A percentile compares a stretch with the other conserved stretches of the same genome.
Conservation (phyloP, 208 protist genomes). For the Sergeia podlipaevii region DNA sequence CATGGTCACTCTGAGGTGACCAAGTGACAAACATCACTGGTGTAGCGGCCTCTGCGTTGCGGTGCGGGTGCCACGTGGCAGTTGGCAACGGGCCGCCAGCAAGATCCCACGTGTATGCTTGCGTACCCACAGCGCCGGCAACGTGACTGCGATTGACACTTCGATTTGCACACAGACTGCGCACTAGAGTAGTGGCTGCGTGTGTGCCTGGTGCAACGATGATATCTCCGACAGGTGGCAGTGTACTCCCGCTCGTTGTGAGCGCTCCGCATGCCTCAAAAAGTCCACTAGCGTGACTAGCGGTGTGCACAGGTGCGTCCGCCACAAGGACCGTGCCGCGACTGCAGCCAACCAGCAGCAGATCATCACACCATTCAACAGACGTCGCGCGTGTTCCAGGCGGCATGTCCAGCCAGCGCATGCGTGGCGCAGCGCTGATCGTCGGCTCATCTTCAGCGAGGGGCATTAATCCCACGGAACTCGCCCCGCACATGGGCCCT, state of each 20-base stretch:
- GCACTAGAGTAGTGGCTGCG: constrained; percentile 58
- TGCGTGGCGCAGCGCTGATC: constrained; percentile 35
- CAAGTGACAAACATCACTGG: constrained; percentile 67
- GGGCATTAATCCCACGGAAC: constrained; percentile 60
- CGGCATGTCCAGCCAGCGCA: constrained; percentile 69
- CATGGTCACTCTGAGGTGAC: constrained; percentile 47
- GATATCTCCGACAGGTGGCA: constrained; percentile 39
- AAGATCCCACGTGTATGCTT: constrained; percentile 70
- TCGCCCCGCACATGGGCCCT: constrained; percentile 40
- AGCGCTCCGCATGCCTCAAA: constrained; percentile 31
- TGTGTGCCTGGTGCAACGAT: constrained; percentile 50
- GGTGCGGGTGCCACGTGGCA: constrained; percentile 43
- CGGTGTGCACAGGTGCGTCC: constrained; percentile 21
- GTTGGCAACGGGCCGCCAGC: constrained; percentile 35
- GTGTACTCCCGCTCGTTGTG: constrained; percentile 14
- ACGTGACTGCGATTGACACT: constrained; percentile 28
- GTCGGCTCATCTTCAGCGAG: constrained; percentile 23
- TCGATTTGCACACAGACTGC: constrained; percentile 47
- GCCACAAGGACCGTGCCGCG: constrained; percentile 65
- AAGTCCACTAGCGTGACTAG: constrained; percentile 15
- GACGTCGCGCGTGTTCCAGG: constrained; percentile 25
- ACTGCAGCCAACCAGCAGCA: constrained; percentile 61
- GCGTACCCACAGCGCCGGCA: constrained; percentile 31
- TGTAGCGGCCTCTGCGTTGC: constrained; percentile 16
- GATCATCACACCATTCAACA: constrained; percentile 62